Base-by-base conservation (phyloP, 2,329 filamentous ascomycete species). In the Aspergillus sp. region DNA sequence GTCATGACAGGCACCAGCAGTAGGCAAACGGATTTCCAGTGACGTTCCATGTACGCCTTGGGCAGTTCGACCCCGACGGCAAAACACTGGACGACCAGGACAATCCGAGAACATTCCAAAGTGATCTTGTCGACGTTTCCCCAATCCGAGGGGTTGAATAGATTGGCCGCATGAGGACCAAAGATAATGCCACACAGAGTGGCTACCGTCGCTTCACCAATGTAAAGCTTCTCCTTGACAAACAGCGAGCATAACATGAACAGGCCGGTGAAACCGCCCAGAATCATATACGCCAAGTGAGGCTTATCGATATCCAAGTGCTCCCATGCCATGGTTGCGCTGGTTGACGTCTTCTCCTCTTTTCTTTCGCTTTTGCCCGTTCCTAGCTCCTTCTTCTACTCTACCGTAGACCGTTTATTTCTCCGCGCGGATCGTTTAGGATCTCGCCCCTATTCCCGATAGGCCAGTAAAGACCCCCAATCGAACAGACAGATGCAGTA, bases 221-320 rank as follows among this genome's bases (percentile, higher is more conserved):
- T 98, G 73, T 98, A 98, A 63, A 97, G 79, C 67, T 87, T 86
- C 76, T 98, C 93, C 76, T 98, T 98, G 73, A 98, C 94, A 63
- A 97, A 83, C 46, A 94, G 88, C 50, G 93, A 98, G 69, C 89
- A 95, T 50, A 98, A 77, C 93, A 98, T 98, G 74, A 98, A 98
- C 59, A 98, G 75, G 50, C 86, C 89, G 57, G 93, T 98, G 74
- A 98, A 98, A 67, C 91, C 93, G 61, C 93, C 93, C 47, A 98
- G 76, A 71, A 98, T 96, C 71, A 97, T 88, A 71, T 98, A 98
- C 55, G 94, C 93, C 87, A 97, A 71, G 76, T 98, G 93, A 61
- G 93, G 88, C 76, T 85, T 86, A 71, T 94, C 96, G 73, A 97
- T 83, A 45, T 70, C 69, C 50, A 76, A 57, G 48, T 76, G 73